Conservation (phyloP, 139 green algal species). For the Volvox africanus region DNA sequence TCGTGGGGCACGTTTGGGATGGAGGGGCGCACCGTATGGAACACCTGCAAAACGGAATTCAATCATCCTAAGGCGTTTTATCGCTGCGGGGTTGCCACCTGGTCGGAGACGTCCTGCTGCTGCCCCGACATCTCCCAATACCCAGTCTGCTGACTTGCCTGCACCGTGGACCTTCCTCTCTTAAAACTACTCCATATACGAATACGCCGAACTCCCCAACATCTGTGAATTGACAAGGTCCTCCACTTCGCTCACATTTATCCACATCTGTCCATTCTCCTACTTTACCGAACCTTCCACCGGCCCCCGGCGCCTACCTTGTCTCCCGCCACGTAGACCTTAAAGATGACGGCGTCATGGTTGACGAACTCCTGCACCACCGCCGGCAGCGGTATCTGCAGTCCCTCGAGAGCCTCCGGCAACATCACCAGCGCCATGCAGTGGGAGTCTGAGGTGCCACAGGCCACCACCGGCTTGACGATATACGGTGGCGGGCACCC, state of each 20-base stretch:
- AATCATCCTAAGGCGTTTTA: too few relatives aligned
- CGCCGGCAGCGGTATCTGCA: conserved; percentile 64
- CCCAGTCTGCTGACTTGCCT: too few relatives aligned
- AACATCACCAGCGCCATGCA: conserved; percentile 78
- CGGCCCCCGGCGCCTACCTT: conserved; percentile 51
- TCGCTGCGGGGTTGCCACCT: too few relatives aligned
- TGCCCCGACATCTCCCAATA: too few relatives aligned
- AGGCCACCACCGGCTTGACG: conserved; percentile 81
- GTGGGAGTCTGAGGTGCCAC: conserved; percentile 78
- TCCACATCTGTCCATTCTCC: too few relatives aligned
- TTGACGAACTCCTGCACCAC: conserved; percentile 89
- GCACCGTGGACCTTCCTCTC: too few relatives aligned
- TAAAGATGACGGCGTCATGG: conserved; percentile 80
- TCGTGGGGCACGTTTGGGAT: conserved; percentile 67
- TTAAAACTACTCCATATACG: too few relatives aligned
- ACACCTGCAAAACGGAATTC: conserved; percentile 59
- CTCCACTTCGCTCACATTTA: too few relatives aligned
- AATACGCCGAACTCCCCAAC: too few relatives aligned
- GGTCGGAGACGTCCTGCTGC: too few relatives aligned
- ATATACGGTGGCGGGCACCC: conserved; percentile 73
- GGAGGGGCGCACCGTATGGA: conserved; percentile 63
- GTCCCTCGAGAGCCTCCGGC: conserved; percentile 44
- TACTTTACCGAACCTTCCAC: too few relatives aligned
- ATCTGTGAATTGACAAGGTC: too few relatives aligned
- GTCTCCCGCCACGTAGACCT: conserved; percentile 82